Conservation (phyloP, 2,329 filamentous ascomycete species). For the Zelopaecilomyces penicillatus region DNA sequence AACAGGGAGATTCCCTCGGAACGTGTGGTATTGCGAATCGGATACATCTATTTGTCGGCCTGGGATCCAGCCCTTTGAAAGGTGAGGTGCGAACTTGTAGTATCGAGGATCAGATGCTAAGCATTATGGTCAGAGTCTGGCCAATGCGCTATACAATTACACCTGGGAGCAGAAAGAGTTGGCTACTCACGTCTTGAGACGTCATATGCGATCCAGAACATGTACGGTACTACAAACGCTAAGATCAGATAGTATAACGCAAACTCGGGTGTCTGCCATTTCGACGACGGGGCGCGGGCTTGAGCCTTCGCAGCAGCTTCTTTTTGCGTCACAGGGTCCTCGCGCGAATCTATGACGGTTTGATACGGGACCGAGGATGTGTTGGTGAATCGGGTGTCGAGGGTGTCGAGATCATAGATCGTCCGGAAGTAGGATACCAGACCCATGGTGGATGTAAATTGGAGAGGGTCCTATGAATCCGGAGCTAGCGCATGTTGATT, state of each 20-base stretch:
- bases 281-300: slow-evolving; percentile 48
- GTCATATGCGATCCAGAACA: slow-evolving; percentile 85
- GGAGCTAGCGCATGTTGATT: slow-evolving; percentile 10
- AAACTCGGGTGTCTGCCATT: slow-evolving; percentile 85
- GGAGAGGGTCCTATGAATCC: background rate
- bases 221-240: slow-evolving; percentile 59
- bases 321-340: slow-evolving; percentile 29
- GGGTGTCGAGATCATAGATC: slow-evolving; percentile 57
- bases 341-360: slow-evolving; percentile 43
- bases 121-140: background rate
- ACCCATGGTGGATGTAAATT: slow-evolving; percentile 28
- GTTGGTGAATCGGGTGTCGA: slow-evolving; percentile 57
- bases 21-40: slow-evolving; percentile 77
- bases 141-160: slow-evolving; percentile 10
- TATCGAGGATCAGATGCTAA: slow-evolving; percentile 77
- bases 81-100: slow-evolving; percentile 57
- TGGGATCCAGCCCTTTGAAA: slow-evolving; percentile 82
- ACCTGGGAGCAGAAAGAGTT: background rate
- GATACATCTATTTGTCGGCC: slow-evolving; percentile 89
- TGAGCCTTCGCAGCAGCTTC: slow-evolving; percentile 28
- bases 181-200: slow-evolving; percentile 65
- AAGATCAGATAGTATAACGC: slow-evolving; percentile 70
- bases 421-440: slow-evolving; percentile 34
- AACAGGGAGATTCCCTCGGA: slow-evolving; percentile 79
- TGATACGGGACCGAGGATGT: slow-evolving; percentile 61